Evolutionary conservation across 352 stramenopile species (phyloP).

Genomic region (Pseudoperonospora humuli): DNA sequence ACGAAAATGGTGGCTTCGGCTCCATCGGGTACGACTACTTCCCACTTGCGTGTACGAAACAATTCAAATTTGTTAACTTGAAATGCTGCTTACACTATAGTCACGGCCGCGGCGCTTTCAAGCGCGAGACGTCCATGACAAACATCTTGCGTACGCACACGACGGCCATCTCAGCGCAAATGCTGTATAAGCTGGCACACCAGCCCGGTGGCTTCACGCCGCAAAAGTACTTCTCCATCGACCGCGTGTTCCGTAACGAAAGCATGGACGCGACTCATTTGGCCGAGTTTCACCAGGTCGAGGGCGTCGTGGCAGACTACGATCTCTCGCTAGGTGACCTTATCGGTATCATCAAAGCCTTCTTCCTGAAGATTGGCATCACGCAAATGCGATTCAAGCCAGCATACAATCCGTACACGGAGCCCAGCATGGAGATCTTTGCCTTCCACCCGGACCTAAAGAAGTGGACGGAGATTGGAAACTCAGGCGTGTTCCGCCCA

Average conservation of each 20-base stretch:
- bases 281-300: slow-evolving; percentile 99
- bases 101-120: slow-evolving; percentile 81
- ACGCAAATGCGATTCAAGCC: slow-evolving; percentile 99
- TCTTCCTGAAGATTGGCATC: slow-evolving; percentile 98
- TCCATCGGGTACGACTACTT: slow-evolving; percentile 90
- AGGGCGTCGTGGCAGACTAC: slow-evolving; percentile 98
- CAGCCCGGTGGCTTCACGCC: slow-evolving; percentile 95
- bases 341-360: slow-evolving; percentile 99
- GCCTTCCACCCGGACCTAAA: slow-evolving; percentile 99
- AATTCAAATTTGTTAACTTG: not conserved
- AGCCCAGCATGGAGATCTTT: slow-evolving; percentile 99
- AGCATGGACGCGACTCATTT: slow-evolving; percentile 99
- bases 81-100: slow-evolving; percentile 14
- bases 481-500: slow-evolving; percentile 98
- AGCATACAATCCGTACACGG: slow-evolving; percentile 99
- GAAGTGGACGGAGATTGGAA: slow-evolving; percentile 99
- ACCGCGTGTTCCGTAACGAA: slow-evolving; percentile 99
- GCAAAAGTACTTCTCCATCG: slow-evolving; percentile 98
- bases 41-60: not conserved
- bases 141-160: slow-evolving; percentile 99
- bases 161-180: slow-evolving; percentile 97
- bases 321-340: slow-evolving; percentile 97
- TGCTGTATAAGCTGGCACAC: slow-evolving; percentile 97
- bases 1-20: slow-evolving; percentile 94
- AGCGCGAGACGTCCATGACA: slow-evolving; percentile 95